phyloP scores from a whole-genome alignment of 768 basidiomycete genomes.

The Rubroboletus satanas region DNA sequence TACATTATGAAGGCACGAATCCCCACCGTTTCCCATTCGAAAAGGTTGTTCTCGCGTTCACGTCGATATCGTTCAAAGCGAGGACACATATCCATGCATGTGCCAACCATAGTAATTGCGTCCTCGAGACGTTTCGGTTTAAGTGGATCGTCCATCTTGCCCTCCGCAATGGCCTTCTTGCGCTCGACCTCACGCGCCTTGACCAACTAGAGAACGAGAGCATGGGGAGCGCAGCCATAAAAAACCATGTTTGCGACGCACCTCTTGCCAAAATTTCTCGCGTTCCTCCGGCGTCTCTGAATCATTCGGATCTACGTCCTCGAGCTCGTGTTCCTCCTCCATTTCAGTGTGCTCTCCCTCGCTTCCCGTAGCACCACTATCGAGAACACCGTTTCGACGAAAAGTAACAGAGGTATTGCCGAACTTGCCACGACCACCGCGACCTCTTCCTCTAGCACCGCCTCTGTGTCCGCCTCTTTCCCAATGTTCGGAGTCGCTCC shows the following conservation, averaged over 20 bases:
- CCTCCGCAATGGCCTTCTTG: conserved; percentile 71
- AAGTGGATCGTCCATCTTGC: conserved; percentile 84
- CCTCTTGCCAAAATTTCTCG: conserved; percentile 71
- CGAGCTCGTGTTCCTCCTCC: conserved; percentile 29
- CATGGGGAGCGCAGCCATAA: conserved; percentile 21
- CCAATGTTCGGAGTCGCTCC: conserved; percentile 52
- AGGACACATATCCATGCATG: conserved; percentile 93
- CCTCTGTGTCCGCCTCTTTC: conserved; percentile 60
- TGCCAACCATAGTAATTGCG: conserved; percentile 90
- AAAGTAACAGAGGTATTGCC: conserved; percentile 40
- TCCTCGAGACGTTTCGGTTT: conserved; percentile 79
- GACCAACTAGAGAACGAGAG: conserved; percentile 47
- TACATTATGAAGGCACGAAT: background rate
- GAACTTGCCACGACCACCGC: conserved; percentile 36
- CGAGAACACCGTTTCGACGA: conserved; percentile 23
- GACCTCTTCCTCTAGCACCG: conserved; percentile 44
- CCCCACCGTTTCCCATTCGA: conserved; percentile 79
- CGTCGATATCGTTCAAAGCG: conserved; percentile 89
- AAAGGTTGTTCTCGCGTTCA: conserved; percentile 84
- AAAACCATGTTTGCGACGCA: conserved; percentile 33
- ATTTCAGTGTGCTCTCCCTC: conserved; percentile 36
- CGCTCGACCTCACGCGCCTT: conserved; percentile 70
- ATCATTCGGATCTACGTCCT: conserved; percentile 43
- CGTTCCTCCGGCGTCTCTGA: conserved; percentile 59
- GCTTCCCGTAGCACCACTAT: conserved; percentile 31